phyloP scores from a whole-genome alignment of 805 yeast genomes.

The Kazachstania psychrophila region DNA sequence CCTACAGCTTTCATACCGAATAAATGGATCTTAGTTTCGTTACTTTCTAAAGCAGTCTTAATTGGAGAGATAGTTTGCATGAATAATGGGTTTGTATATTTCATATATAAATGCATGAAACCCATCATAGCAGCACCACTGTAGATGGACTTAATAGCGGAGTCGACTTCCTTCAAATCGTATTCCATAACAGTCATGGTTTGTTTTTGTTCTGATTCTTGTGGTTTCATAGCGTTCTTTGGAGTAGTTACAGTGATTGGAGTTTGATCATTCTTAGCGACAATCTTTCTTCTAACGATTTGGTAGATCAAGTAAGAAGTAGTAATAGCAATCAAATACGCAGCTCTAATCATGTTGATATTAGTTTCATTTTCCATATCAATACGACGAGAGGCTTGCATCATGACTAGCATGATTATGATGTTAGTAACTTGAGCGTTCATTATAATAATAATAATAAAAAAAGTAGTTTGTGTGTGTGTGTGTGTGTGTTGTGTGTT shows the following conservation, averaged over 20 bases:
- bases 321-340: conserved; percentile 58
- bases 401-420: conserved; percentile 87
- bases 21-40: conserved; percentile 83
- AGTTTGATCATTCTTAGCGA: conserved; percentile 77
- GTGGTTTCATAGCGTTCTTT: conserved; percentile 59
- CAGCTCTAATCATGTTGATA: conserved; percentile 65
- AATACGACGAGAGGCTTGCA: conserved; percentile 85
- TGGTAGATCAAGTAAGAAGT: conserved; percentile 60
- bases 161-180: conserved; percentile 77
- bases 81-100: conserved; percentile 91
- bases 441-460: no score
- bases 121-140: conserved; percentile 95
- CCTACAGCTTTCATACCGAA: conserved; percentile 78
- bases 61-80: conserved; percentile 89
- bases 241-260: conserved; percentile 85
- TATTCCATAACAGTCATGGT: conserved; percentile 88
- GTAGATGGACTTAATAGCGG: conserved; percentile 72
- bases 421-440: conserved; percentile 84
- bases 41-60: conserved; percentile 81
- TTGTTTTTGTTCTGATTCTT: conserved; percentile 82
- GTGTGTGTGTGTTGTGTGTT: neutral
- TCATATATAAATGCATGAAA: conserved; percentile 95
- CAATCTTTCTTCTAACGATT: conserved; percentile 50
- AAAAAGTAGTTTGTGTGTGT: conserved; percentile 1
- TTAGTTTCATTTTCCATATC: conserved; percentile 79